phyloP scores from a whole-genome alignment of 2,329 filamentous ascomycete genomes.

The Trichophyton simii region DNA sequence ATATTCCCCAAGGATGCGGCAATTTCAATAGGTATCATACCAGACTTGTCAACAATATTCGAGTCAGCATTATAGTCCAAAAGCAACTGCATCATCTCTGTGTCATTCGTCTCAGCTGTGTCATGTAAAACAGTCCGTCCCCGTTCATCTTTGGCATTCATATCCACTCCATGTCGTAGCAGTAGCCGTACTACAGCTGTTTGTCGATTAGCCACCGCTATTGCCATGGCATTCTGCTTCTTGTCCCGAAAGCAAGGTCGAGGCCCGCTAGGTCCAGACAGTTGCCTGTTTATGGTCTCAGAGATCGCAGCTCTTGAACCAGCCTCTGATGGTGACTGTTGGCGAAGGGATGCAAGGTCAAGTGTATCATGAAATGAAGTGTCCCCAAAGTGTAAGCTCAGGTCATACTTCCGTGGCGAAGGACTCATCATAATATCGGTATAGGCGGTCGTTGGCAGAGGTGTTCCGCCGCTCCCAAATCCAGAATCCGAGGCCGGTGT shows the following conservation, averaged over 20 bases:
- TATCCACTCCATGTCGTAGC: not conserved
- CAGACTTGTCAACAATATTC: not conserved
- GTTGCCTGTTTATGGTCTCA: not conserved
- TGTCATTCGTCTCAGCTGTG: not conserved
- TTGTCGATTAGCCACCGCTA: not conserved
- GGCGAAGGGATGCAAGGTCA: not conserved
- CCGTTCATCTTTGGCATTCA: slow-evolving; percentile 1
- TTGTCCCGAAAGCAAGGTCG: not conserved
- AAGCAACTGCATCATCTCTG: not conserved
- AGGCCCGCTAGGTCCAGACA: not conserved
- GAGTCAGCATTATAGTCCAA: not conserved
- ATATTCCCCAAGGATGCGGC: not conserved
- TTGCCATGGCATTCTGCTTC: not conserved
- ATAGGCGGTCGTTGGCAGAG: not conserved
- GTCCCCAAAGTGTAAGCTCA: not conserved
- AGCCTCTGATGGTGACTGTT: not conserved
- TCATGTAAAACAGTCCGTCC: slow-evolving; percentile 7
- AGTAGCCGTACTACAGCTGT: not conserved
- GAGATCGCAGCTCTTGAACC: not conserved
- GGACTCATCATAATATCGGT: not conserved
- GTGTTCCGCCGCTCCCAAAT: not conserved
- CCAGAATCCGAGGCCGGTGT: not conserved
- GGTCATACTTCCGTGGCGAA: not conserved
- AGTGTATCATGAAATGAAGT: not conserved
- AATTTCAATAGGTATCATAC: not conserved